Evolutionary conservation across 2,329 filamentous ascomycete species (phyloP).

Genomic region (Fusarium sublunatum): DNA sequence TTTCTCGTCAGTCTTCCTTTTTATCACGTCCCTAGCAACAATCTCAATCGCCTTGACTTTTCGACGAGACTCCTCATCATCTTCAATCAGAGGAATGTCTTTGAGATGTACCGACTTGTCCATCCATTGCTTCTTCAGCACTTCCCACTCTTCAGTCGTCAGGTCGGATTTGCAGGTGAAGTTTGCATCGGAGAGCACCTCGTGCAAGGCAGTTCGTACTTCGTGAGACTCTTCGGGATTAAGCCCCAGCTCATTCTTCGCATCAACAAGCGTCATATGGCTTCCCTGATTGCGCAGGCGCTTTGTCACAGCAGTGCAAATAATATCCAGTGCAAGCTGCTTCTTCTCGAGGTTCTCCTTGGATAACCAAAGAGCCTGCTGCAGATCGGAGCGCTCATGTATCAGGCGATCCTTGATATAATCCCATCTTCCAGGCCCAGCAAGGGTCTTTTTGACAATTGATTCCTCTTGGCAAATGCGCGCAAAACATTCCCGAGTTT

Average conservation of each 20-base stretch:
- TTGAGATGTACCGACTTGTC: slow-evolving; percentile 66
- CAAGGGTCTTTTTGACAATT: slow-evolving; percentile 80
- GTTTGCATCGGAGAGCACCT: slow-evolving; percentile 71
- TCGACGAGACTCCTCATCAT: slow-evolving; percentile 63
- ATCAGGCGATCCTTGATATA: slow-evolving; percentile 75
- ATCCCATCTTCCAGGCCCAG: slow-evolving; percentile 79
- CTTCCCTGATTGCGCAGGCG: slow-evolving; percentile 73
- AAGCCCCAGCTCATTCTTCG: slow-evolving; percentile 69
- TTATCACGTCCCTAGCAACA: slow-evolving; percentile 80
- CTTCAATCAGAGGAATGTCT: slow-evolving; percentile 61
- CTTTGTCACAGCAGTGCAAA: slow-evolving; percentile 86
- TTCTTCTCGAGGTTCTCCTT: slow-evolving; percentile 70
- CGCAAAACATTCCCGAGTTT: slow-evolving; percentile 74
- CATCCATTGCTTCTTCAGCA: slow-evolving; percentile 76
- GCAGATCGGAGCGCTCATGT: slow-evolving; percentile 71
- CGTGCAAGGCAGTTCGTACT: slow-evolving; percentile 73
- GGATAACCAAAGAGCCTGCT: slow-evolving; percentile 68
- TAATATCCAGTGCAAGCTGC: slow-evolving; percentile 77
- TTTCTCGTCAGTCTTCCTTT: slow-evolving; percentile 76
- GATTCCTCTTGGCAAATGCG: slow-evolving; percentile 74
- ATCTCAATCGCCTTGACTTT: slow-evolving; percentile 76
- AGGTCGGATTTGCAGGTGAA: slow-evolving; percentile 80
- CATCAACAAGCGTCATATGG: slow-evolving; percentile 78
- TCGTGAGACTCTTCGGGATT: slow-evolving; percentile 64
- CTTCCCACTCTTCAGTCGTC: slow-evolving; percentile 76